Base-by-base conservation (phyloP, 805 yeast genomes). In the Barnettozyma sucrosica region DNA sequence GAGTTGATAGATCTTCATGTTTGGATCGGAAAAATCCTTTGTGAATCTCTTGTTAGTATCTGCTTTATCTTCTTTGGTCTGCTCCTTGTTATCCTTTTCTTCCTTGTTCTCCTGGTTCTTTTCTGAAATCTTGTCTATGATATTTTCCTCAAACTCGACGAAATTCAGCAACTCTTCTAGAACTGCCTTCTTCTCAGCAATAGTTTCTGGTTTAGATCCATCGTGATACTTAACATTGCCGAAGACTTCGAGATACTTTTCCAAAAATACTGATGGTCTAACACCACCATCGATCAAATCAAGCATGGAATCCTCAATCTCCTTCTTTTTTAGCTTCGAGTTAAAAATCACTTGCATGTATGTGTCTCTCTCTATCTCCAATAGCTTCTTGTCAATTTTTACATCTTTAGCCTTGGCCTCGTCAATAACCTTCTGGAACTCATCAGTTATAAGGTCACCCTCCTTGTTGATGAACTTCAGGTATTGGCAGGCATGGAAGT, bases 11-110 rank as follows among this genome's bases (percentile, higher is more conserved):
- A 62, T 52, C 30, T 48, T 60, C 49, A 59, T 58, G 42, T 62
- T 65, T 19, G 70, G 70, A 44, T 63, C 66, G 39, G 55, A 49
- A 14, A 52, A 52, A 43, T 59, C 56, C 48, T 59, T 56, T 18
- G 51, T 47, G 19, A 58, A 56, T 36, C 62, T 51, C 37, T 58
- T 57, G 11, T 45, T 42, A 9, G 53, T 36, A 7, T 42, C 43
- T n/a, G 41, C 44, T 5, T 44, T 36, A 7, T 32, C 48, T 41
- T 25, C 49, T 66, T 51, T 32, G 26, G 50, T 43, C 44, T 48
- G 36, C 13, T 41, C 43, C 37, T 44, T 44, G 34, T 44, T 43
- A 19, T 49, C 57, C 21, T 34, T 46, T 46, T 20, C 13, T 36
- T 48, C 42, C 8, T 49, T 55, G 16, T 51, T 44, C 25, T 53